Base-by-base conservation (phyloP, 139 green algal genomes). In the Zygnema circumcarinatum region DNA sequence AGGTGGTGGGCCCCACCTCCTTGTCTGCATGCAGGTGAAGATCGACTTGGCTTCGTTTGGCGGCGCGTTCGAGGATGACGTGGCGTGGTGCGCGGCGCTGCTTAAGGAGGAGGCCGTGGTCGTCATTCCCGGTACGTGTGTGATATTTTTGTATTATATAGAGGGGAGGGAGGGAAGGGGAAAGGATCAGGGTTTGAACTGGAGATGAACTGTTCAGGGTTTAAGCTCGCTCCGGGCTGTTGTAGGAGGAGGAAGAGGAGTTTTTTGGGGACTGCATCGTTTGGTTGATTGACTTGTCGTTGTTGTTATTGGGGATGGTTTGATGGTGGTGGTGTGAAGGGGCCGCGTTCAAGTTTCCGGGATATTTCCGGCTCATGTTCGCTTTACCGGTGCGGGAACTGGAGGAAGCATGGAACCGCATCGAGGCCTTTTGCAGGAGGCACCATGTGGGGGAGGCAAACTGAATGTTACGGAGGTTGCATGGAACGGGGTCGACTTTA, bases 401-500 rank as follows among this genome's bases (percentile, higher is more conserved):
- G 1, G 0, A 84, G 0, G 74, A 76, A 62, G 89, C 84, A 41
- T 90, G 76, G 85, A 68, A 90, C 39, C 67, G 89, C 2, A 88
- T 92, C 39, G 84, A 92, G 41, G 2, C 72, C 1, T 92, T 92
- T 78, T 92, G 89, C 53, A 41, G 33, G 2, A 32, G 79, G 41
- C 79, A 85, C n/a, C 32, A 32, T 54, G 75, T 83, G 16, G 16
- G 47, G 16, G 16, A 62, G 47, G 16, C 16, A 16, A 25, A 62
- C 7, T 62, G 47, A 62, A n/a, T n/a, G n/a, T n/a, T n/a, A n/a
- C n/a, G n/a, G n/a, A n/a, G n/a, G n/a, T n/a, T n/a, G n/a, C n/a
- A n/a, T n/a, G n/a, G n/a, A n/a, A n/a, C n/a, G n/a, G n/a, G n/a
- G n/a, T n/a, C n/a, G n/a, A n/a, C n/a, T n/a, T n/a, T n/a, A n/a